Evolutionary conservation across 1,139 yeast species (phyloP), one percentile per base, ranked within the genome.

Genomic region (Hyphopichia pseudoburtonii): DNA sequence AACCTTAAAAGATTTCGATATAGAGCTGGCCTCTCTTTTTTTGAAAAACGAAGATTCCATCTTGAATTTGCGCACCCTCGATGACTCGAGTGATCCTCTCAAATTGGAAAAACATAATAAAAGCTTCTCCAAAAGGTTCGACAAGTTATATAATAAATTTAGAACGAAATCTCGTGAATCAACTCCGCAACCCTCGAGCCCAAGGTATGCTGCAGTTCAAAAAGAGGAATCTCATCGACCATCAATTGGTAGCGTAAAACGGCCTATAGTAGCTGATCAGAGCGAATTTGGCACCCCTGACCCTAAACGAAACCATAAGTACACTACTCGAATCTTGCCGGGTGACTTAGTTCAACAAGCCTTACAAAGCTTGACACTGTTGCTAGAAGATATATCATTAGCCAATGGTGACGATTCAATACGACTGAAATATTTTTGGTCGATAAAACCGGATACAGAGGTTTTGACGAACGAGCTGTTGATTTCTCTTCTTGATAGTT

Each of bases 401-500:
- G 28, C 27, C 8, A 32, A 18, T 4, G 16, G 17, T 11, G 24
- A 34, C 18, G 27, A 28, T 14, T 5, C 18, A 9, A 15, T 15
- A 5, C 4, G 11, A 4, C 16, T 5, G 7, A 34, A 28, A 11
- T 28, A 28, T 18, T 23, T 16, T 11, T 28, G 28, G 31, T 15
- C 28, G 5, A 14, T 28, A 3, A 28, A 21, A 22, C 10, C 17
- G 16, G 12, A 15, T 12, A 11, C 17, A 15, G 22, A 15, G 5
- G 28, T 52, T 1, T n/a, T 28, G 1, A 29, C 31, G 4, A 36
- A 36, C 27, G 42, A 50, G 22, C 43, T 48, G 2, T 18, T 62
- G 8, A 8, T 34, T 1, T 39, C 43, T 3, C 33, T 64, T 4
- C 54, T 56, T 26, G 48, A 44, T 7, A 36, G 32, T 16, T 34